phyloP scores from a whole-genome alignment of 2,329 filamentous ascomycete genomes.

The Penicillium sp. region DNA sequence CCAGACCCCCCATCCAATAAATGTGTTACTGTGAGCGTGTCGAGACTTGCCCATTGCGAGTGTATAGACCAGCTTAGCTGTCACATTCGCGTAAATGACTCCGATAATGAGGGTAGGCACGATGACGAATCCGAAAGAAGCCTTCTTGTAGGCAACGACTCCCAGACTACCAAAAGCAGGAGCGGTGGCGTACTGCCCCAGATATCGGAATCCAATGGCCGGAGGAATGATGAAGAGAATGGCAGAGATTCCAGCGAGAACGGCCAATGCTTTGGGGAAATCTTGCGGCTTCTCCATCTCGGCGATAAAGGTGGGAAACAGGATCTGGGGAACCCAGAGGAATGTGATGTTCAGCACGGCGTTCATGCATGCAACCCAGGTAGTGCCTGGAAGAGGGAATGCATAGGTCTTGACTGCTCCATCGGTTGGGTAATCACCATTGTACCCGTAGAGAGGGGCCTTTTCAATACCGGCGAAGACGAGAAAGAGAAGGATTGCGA shows the following conservation, averaged over 20 bases:
- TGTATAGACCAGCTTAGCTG: slow-evolving; percentile 48
- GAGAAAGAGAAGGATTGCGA: slow-evolving; percentile 51
- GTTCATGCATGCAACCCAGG: slow-evolving; percentile 50
- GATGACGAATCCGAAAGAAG: slow-evolving; percentile 52
- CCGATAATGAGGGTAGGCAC: slow-evolving; percentile 51
- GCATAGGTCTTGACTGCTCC: slow-evolving; percentile 49
- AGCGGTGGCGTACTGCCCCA: slow-evolving; percentile 51
- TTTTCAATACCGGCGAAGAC: slow-evolving; percentile 49
- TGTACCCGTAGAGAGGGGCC: slow-evolving; percentile 47
- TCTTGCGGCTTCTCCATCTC: slow-evolving; percentile 52
- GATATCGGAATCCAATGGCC: slow-evolving; percentile 49
- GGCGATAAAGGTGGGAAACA: slow-evolving; percentile 53
- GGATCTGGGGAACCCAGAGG: slow-evolving; percentile 52
- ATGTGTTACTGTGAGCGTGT: slow-evolving; percentile 49
- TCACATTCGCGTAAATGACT: slow-evolving; percentile 52
- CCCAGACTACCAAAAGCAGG: slow-evolving; percentile 51
- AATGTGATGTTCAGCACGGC: slow-evolving; percentile 53
- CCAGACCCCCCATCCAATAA: slow-evolving; percentile 51
- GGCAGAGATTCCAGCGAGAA: slow-evolving; percentile 44
- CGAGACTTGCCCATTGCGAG: slow-evolving; percentile 44
- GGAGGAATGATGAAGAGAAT: slow-evolving; percentile 53
- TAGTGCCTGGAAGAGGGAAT: slow-evolving; percentile 48
- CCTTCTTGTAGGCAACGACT: slow-evolving; percentile 47
- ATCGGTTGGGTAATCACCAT: slow-evolving; percentile 45
- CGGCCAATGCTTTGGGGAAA: slow-evolving; percentile 51